These are phyloP conservation scores for Thalassiosira mediterranea DNA, from an alignment of 352 stramenopile species.

Conservation along the genomic window DNA sequence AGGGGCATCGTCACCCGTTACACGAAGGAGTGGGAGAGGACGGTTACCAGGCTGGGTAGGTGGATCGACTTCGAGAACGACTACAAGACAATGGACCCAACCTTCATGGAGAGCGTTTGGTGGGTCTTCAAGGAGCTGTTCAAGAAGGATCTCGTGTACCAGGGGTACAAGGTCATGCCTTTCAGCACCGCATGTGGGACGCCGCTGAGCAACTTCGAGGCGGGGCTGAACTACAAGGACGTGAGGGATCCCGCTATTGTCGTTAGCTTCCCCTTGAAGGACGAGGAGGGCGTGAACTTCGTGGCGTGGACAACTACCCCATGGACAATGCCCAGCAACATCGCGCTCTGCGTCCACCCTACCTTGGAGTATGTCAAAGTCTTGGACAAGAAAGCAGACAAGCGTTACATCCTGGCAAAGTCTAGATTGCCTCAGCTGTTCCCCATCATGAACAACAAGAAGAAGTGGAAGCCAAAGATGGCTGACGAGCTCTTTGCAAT, in stretches of 20 bases:
- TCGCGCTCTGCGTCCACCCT: conserved; percentile 97
- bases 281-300: conserved; percentile 86
- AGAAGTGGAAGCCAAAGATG: conserved; percentile 91
- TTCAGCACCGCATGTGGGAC: conserved; percentile 98
- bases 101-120: conserved; percentile 99
- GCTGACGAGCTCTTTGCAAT: conserved; percentile 79
- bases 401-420: conserved; percentile 94
- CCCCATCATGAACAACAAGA: conserved; percentile 96
- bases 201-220: conserved; percentile 99
- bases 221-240: conserved; percentile 99
- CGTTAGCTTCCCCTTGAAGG: conserved; percentile 93
- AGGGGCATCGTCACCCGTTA: conserved; percentile 97
- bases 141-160: conserved; percentile 98
- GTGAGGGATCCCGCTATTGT: conserved; percentile 97
- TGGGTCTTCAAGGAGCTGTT: conserved; percentile 98
- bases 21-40: conserved; percentile 97
- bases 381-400: conserved; percentile 89
- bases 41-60: conserved; percentile 95
- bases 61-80: conserved; percentile 99
- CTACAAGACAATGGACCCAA: conserved; percentile 99
- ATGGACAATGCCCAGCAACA: conserved; percentile 98
- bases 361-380: conserved; percentile 97
- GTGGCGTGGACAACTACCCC: conserved; percentile 99
- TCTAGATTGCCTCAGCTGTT: conserved; percentile 94
- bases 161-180: conserved; percentile 99